Percentiles rank a stretch among this genome's conserved stretches.
Conservation (phyloP, 2,329 filamentous ascomycete genomes). For the Penicillium sp. region DNA sequence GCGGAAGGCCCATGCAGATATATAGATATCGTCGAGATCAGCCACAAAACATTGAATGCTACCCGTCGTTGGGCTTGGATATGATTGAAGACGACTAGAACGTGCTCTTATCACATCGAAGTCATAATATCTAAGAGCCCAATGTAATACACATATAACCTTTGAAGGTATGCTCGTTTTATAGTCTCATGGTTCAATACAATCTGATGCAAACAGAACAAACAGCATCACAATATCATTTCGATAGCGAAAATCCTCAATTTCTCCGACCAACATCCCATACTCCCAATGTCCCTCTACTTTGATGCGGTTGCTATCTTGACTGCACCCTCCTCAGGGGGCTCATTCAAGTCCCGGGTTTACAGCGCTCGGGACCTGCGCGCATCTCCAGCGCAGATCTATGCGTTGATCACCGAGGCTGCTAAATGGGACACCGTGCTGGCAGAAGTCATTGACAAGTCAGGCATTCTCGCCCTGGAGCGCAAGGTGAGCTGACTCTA, state of each 20-base stretch:
- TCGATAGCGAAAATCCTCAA: conserved; percentile 6
- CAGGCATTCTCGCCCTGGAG: conserved; percentile 68
- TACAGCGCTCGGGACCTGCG: conserved; percentile 67
- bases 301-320: conserved; percentile 78
- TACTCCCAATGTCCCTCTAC: conserved; percentile 74
- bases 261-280: conserved; percentile 3
- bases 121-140: too few species aligned
- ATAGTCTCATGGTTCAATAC: background rate
- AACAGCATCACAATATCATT: conserved; percentile 10
- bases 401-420: conserved; percentile 75
- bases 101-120: background rate
- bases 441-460: conserved; percentile 78
- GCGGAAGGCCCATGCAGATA: background rate
- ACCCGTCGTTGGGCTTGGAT: background rate
- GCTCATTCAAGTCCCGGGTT: conserved; percentile 77
- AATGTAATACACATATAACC: background rate
- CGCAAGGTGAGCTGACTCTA: conserved; percentile 57
- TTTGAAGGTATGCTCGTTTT: too few species aligned
- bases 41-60: background rate
- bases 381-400: conserved; percentile 70
- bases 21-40: background rate
- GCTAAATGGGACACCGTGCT: conserved; percentile 83
- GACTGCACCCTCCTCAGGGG: conserved; percentile 56
- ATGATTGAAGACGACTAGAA: background rate
- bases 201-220: conserved; percentile 22